Evolutionary conservation across 768 basidiomycete genomes (phyloP), one percentile per base, ranked within the genome.

Genomic region (Pisolithus microcarpus): DNA sequence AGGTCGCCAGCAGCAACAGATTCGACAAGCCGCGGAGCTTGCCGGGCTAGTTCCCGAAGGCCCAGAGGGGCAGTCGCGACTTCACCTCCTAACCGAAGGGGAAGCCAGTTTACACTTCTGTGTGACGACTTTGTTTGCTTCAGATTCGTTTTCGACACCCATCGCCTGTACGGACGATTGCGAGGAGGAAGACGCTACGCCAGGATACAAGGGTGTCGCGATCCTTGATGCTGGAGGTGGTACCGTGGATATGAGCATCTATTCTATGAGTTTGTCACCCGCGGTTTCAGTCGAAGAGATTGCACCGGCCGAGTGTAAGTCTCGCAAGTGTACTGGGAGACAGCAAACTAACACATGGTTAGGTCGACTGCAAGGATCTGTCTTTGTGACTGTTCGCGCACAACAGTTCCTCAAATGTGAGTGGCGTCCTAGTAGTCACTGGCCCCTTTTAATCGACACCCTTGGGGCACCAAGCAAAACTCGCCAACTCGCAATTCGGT

Each of bases 161-260:
- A 45, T 49, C 21, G 31, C 46, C 3, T 48, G 38, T 16, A 9
- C 55, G 2, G 54, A 24, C n/a, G 46, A 43, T 4, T 11, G 9
- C 13, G 43, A 44, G 10, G 51, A 52, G 0, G 46, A 57, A 4
- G 48, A 7, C 1, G 52, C 49, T 7, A 36, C 49, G n/a, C 26
- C 55, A 69, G 75, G 62, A 1, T 63, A 64, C 1, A 52, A 65
- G 24, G 68, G 68, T 0, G 54, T 77, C 4, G 61, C 76, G 18
- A 59, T 79, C 5, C 66, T 78, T 15, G 78, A 79, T 58, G 75
- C 73, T 8, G 78, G 77, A 7, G 71, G 74, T 0, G 66, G 66
- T 3, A 73, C 67, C 5, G 52, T 70, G 15, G 72, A 72, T 47
- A 23, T 72, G 24, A 76, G 74, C 51, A 69, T 63, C 28, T 73